Base-by-base conservation (phyloP, 2,329 filamentous ascomycete species). In the Aureobasidium lini region DNA sequence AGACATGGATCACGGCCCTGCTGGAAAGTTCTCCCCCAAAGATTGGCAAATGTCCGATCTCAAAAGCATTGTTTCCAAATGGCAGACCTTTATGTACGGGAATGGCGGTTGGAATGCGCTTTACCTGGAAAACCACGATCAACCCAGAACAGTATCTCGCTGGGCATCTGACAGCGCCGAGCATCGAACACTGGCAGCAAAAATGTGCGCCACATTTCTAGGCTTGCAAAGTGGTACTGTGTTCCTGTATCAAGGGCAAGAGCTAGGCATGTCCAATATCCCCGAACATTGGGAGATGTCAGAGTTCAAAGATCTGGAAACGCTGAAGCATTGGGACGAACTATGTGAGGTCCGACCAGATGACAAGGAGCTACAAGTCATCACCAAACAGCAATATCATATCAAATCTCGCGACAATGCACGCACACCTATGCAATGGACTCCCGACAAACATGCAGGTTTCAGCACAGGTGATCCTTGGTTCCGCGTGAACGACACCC, bases 341-440 rank as follows among this genome's bases (percentile, higher is more conserved):
- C 48, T 50, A 11, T 50, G 48, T 3, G 50, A 54, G n/a, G 3
- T 29, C 8, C 37, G 39, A 2, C 48, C 48, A 16, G 2, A 29
- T 13, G 48, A 52, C 18, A 40, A 40, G 11, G n/a, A 28, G 3
- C 18, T 57, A 23, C 48, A 40, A 16, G 39, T 31, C 8, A 23
- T 52, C 48, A 52, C 48, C 7, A 52, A 52, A 11, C 23, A 34
- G 5, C 50, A 54, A n/a, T 54, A 84, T 64, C 79, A 81, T 63
- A 75, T 76, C 64, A 84, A 82, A 68, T 82, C 79, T 4, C 68
- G 86, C 37, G 87, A 90, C 71, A 87, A 90, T 69, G 83, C 81
- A 8, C 78, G 87, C 54, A 83, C 84, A 1, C 86, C 86, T 0
- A 84, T 90, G 69, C 85, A 88, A 67, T 90, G 87, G 86, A 78